Conservation (phyloP, 2,329 filamentous ascomycete species). For the Phoma herbarum region DNA sequence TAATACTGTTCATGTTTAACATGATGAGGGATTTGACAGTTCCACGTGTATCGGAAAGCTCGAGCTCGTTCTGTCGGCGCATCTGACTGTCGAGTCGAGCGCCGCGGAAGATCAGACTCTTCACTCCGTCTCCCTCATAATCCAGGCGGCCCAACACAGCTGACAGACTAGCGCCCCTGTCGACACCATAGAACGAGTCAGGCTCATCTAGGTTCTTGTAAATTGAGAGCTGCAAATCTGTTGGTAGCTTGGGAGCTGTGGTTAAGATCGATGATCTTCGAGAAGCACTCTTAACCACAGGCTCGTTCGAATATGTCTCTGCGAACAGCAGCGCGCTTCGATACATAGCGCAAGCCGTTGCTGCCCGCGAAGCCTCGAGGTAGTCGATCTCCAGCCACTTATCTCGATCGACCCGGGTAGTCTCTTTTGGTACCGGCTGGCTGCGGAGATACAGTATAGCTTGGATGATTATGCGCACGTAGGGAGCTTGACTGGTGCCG, state of each 20-base stretch:
- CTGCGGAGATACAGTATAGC: constrained; percentile 88
- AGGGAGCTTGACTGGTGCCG: constrained; percentile 62
- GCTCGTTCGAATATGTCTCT: constrained; percentile 72
- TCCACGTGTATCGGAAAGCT: constrained; percentile 69
- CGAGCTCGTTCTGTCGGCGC: constrained; percentile 65
- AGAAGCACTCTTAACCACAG: constrained; percentile 58
- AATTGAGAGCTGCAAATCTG: constrained; percentile 77
- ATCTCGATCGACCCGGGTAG: constrained; percentile 78
- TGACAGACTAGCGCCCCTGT: constrained; percentile 77
- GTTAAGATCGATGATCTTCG: constrained; percentile 68
- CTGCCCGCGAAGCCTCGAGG: constrained; percentile 72
- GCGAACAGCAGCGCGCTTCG: constrained; percentile 86
- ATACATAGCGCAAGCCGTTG: constrained; percentile 81
- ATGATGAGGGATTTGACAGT: constrained; percentile 80
- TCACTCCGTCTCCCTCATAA: constrained; percentile 86
- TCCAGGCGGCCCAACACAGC: constrained; percentile 84
- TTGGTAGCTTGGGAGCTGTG: constrained; percentile 60
- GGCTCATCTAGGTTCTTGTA: constrained; percentile 95
- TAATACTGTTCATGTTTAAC: constrained; percentile 85
- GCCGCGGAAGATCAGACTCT: constrained; percentile 88
- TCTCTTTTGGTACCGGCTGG: constrained; percentile 77
- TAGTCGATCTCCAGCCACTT: constrained; percentile 89
- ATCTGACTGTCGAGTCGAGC: constrained; percentile 90
- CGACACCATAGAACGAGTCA: constrained; percentile 92
- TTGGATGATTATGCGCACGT: constrained; percentile 77